A percentile compares a stretch with the other conserved stretches of the same genome.
Evolutionary conservation across 2,329 filamentous ascomycete species (phyloP).

Genomic region (Mariannaea elegans): DNA sequence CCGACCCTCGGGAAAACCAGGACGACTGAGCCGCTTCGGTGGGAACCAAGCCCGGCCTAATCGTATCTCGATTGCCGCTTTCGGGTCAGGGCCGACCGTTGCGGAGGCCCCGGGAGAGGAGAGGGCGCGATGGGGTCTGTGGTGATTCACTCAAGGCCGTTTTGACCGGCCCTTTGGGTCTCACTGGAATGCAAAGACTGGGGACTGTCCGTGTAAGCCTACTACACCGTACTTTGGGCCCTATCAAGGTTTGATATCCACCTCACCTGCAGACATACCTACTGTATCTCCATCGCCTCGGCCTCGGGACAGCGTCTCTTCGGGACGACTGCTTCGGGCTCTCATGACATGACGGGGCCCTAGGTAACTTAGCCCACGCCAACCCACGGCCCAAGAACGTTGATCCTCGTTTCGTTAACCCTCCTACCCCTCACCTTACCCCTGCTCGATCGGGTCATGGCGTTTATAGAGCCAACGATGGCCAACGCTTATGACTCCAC

Average conservation of each 20-base stretch:
- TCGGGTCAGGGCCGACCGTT: slow-evolving; percentile 15
- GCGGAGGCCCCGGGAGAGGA: slow-evolving; percentile 16
- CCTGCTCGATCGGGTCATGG: background rate
- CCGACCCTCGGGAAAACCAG: background rate
- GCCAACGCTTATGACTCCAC: background rate
- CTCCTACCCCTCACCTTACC: background rate
- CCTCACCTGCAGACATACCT: background rate
- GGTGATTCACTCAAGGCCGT: slow-evolving; percentile 7
- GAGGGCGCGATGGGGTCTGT: slow-evolving; percentile 8
- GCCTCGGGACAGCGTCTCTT: background rate
- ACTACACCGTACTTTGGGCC: slow-evolving; percentile 6
- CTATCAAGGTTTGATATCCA: background rate
- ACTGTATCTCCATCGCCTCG: background rate
- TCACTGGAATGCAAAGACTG: slow-evolving; percentile 2
- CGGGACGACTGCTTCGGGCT: background rate
- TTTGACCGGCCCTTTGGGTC: slow-evolving; percentile 7
- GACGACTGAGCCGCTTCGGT: slow-evolving; percentile 7
- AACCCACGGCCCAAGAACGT: background rate
- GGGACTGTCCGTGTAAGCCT: background rate
- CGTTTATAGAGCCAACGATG: slow-evolving; percentile 1
- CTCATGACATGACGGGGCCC: background rate
- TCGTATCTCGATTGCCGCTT: slow-evolving; percentile 8
- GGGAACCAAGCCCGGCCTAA: background rate
- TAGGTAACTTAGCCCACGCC: background rate
- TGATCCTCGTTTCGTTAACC: background rate